A percentile compares a stretch with the other conserved stretches of the same genome.
Conservation (phyloP, 306 rosid species). For the Chamaecrista fasciculata region DNA sequence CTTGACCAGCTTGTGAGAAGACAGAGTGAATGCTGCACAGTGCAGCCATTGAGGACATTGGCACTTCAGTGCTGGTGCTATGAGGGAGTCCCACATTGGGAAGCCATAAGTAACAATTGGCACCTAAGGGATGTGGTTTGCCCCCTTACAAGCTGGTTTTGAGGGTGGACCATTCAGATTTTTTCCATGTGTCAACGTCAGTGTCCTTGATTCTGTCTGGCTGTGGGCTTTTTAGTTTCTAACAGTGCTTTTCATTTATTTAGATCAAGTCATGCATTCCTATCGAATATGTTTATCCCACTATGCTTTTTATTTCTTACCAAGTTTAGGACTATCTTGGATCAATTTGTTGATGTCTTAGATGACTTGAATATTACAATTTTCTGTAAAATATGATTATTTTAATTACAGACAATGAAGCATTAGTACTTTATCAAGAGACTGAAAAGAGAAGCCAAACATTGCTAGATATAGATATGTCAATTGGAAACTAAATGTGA, state of each 20-base stretch:
- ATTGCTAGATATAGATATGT: not conserved
- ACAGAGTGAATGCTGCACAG: too few relatives aligned
- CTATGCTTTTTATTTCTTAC: not conserved
- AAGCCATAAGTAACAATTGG: too few relatives aligned
- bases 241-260: slow-evolving; percentile 2
- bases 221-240: slow-evolving; percentile 3
- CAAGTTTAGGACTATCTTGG: not conserved
- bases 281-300: not conserved
- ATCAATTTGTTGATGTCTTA: slow-evolving; percentile 6
- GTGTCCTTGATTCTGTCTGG: not conserved
- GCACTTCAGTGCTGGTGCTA: too few relatives aligned
- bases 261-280: slow-evolving; percentile 7
- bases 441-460: not conserved
- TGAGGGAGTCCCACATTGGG: too few relatives aligned
- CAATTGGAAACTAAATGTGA: not conserved
- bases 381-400: not conserved
- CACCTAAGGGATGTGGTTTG: too few relatives aligned
- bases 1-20: too few relatives aligned
- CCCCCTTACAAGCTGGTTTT: too few relatives aligned
- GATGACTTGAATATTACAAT: not conserved
- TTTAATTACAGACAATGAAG: not conserved
- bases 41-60: too few relatives aligned
- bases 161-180: not conserved
- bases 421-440: not conserved
- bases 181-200: not conserved